phyloP scores from a whole-genome alignment of 306 rosid genomes.

The Cucumis melo region DNA sequence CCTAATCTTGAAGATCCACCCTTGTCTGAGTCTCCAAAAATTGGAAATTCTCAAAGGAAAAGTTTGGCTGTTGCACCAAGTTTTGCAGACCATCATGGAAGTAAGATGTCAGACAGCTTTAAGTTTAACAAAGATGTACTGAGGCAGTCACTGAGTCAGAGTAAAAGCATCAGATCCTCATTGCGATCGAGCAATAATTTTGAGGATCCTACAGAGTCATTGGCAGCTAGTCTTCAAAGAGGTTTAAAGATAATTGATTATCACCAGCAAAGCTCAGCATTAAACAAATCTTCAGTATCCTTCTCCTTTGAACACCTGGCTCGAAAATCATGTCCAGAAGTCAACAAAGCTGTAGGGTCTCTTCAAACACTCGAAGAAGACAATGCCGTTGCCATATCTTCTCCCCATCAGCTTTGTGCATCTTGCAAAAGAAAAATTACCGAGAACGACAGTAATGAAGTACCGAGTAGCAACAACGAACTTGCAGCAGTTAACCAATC shows the following conservation, averaged over 20 bases:
- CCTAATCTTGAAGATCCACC: conserved; percentile 61
- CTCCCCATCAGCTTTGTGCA: conserved; percentile 37
- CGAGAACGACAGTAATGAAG: conserved; percentile 26
- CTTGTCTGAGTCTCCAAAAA: conserved; percentile 81
- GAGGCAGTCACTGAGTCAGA: conserved; percentile 38
- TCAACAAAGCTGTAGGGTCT: conserved; percentile 25
- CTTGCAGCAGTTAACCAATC: conserved; percentile 21
- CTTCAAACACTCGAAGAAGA: conserved; percentile 23
- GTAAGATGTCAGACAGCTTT: conserved; percentile 35
- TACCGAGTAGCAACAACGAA: conserved; percentile 31
- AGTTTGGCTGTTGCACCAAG: conserved; percentile 51
- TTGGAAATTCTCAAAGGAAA: conserved; percentile 54
- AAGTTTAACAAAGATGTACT: conserved; percentile 31
- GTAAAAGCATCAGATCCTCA: conserved; percentile 37
- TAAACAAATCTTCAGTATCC: conserved; percentile 54
- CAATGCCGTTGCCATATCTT: conserved; percentile 21
- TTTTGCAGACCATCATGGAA: conserved; percentile 32
- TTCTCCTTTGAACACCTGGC: conserved; percentile 74
- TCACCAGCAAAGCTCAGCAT: conserved; percentile 66
- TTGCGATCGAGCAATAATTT: conserved; percentile 45
- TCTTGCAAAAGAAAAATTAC: conserved; percentile 41
- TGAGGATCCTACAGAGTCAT: conserved; percentile 66
- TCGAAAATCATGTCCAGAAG: conserved; percentile 42
- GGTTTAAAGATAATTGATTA: conserved; percentile 76
- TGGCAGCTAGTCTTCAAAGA: conserved; percentile 93